Evolutionary conservation across 176 grass and related monocot species (phyloP).

Genomic region (Tuctoria greenei): DNA sequence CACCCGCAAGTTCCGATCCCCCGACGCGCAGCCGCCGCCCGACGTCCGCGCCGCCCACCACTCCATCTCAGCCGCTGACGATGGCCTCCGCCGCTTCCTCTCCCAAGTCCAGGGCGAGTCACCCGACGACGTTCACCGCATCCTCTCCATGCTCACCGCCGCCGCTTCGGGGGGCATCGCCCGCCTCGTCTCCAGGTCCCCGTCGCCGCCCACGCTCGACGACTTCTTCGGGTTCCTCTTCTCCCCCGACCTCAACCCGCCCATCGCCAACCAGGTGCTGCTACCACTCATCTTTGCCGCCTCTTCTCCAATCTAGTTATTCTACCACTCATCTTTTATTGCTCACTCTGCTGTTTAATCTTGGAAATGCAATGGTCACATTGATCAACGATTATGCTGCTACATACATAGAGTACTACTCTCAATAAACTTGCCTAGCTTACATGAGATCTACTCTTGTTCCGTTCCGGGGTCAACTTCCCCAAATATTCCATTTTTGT

Average conservation of each 20-base stretch:
- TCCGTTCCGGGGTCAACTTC: background rate
- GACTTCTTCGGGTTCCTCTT: constrained; percentile 78
- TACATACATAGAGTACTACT: too few species aligned
- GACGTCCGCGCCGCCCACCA: constrained; percentile 57
- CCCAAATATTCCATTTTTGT: background rate
- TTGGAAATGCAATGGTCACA: background rate
- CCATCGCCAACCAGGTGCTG: constrained; percentile 40
- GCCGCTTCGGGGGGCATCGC: constrained; percentile 24
- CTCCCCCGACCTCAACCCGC: constrained; percentile 65
- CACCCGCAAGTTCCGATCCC: constrained; percentile 77
- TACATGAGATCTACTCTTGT: background rate
- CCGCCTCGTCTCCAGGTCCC: constrained; percentile 34
- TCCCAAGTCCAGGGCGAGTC: constrained; percentile 45
- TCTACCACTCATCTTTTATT: too few species aligned
- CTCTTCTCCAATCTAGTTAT: background rate
- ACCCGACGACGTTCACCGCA: constrained; percentile 37
- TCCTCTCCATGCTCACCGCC: constrained; percentile 33
- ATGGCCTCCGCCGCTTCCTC: constrained; percentile 52
- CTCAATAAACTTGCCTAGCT: background rate
- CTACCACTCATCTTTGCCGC: background rate
- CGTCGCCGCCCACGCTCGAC: constrained; percentile 33
- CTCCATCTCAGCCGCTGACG: background rate
- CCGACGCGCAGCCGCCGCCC: constrained; percentile 51
- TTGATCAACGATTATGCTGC: background rate
- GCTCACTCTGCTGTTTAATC: background rate